These are phyloP conservation scores for Epichloe hybrida DNA, from an alignment of 2,329 filamentous ascomycete species.

Conservation along the genomic window DNA sequence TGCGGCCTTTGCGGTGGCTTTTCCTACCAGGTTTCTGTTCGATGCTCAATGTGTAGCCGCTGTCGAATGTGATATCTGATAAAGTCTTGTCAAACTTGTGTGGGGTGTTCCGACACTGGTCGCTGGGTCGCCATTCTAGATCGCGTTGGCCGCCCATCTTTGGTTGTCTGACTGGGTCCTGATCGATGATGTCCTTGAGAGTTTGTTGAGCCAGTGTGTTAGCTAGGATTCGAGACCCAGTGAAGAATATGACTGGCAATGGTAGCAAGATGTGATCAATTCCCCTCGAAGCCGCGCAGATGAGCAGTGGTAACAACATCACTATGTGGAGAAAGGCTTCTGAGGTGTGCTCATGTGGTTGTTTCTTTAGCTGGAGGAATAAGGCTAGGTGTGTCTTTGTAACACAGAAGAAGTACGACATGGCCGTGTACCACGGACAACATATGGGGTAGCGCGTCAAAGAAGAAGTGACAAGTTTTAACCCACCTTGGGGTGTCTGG, in stretches of 20 bases:
- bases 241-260: neutral
- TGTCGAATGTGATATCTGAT: constrained; percentile 20
- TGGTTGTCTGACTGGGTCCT: constrained; percentile 13
- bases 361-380: too few relatives aligned
- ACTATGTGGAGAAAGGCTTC: too few relatives aligned
- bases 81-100: constrained; percentile 9
- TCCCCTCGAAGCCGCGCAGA: too few relatives aligned
- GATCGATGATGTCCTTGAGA: constrained; percentile 10
- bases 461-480: neutral
- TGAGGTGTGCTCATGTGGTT: too few relatives aligned
- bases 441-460: too few relatives aligned
- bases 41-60: constrained; percentile 24
- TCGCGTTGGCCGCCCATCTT: constrained; percentile 9
- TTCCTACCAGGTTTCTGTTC: constrained; percentile 22
- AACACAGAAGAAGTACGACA: too few relatives aligned
- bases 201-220: constrained; percentile 5
- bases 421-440: too few relatives aligned
- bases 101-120: constrained; percentile 14
- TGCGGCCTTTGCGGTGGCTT: constrained; percentile 9
- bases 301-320: too few relatives aligned
- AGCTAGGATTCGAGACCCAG: neutral
- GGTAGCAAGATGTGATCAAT: neutral
- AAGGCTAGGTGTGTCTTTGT: neutral
- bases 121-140: constrained; percentile 15
- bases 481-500: constrained; percentile 18